Evolutionary conservation across 768 basidiomycete species (phyloP).

Genomic region (Calocybe gangraenosa): DNA sequence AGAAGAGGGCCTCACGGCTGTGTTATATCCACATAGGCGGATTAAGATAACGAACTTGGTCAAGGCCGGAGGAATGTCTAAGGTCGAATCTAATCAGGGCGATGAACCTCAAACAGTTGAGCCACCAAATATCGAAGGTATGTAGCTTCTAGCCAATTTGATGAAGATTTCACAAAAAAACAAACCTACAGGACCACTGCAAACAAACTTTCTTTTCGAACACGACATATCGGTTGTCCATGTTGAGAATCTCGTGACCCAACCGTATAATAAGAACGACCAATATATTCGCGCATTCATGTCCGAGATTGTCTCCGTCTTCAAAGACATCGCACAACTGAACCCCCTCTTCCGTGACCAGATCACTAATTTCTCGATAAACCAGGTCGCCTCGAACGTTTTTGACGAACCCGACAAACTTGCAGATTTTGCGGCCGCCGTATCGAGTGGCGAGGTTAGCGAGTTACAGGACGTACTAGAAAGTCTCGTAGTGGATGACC

Average conservation of each 20-base stretch:
- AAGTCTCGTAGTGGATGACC: conserved; percentile 78
- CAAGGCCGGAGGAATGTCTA: conserved; percentile 49
- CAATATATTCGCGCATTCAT: conserved; percentile 95
- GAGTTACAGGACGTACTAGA: conserved; percentile 95
- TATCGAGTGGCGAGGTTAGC: conserved; percentile 86
- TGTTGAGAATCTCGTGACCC: conserved; percentile 76
- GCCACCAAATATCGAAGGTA: conserved; percentile 35
- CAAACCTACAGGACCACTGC: conserved; percentile 48
- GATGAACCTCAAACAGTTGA: conserved; percentile 41
- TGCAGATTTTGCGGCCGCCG: conserved; percentile 95
- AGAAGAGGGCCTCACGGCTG: conserved; percentile 83
- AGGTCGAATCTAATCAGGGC: conserved; percentile 32
- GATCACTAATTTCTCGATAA: conserved; percentile 93
- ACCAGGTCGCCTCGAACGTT: conserved; percentile 87
- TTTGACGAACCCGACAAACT: conserved; percentile 98
- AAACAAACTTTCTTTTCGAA: conserved; percentile 81
- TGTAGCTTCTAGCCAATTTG: neutral
- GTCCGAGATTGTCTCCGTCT: conserved; percentile 93
- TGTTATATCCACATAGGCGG: conserved; percentile 88
- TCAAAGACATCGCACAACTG: conserved; percentile 97
- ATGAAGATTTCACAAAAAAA: conserved; percentile 1
- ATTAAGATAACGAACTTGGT: conserved; percentile 87
- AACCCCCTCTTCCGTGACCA: conserved; percentile 98
- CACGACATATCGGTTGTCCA: conserved; percentile 85
- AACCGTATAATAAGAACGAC: conserved; percentile 87